Evolutionary conservation across 2,329 filamentous ascomycete genomes (phyloP).

Genomic region (Lecanosticta acicola): DNA sequence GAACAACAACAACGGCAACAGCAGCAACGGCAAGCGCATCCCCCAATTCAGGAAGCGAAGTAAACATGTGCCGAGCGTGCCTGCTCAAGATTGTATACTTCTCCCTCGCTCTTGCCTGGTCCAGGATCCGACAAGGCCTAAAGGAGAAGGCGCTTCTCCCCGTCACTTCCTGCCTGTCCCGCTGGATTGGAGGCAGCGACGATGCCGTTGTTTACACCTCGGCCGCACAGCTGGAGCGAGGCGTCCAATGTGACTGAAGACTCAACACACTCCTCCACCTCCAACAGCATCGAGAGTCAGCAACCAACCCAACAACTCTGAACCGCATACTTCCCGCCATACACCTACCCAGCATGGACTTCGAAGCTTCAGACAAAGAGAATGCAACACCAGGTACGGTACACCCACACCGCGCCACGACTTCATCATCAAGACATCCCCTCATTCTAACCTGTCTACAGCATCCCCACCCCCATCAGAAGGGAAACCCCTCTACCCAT

Average conservation of each 20-base stretch:
- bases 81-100: conserved; percentile 1
- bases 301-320: not conserved
- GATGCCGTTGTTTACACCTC: not conserved
- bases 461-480: too few relatives aligned
- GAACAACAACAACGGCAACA: not conserved
- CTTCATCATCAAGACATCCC: too few relatives aligned
- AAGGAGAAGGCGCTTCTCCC: conserved; percentile 1
- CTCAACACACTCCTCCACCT: not conserved
- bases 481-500: not conserved
- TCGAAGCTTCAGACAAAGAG: not conserved
- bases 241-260: not conserved
- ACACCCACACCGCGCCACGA: too few relatives aligned
- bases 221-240: conserved; percentile 3
- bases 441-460: too few relatives aligned
- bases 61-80: conserved; percentile 5
- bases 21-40: not conserved
- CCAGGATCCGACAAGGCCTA: conserved; percentile 3
- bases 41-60: not conserved
- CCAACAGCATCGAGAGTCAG: not conserved
- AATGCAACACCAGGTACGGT: not conserved
- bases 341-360: conserved; percentile 3
- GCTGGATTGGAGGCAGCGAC: not conserved
- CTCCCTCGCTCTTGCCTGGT: not conserved
- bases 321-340: not conserved
- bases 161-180: not conserved